Percentiles rank a stretch among this genome's conserved stretches.
Evolutionary conservation across 257 asterid species (phyloP).

Genomic region (Solanum okadae): DNA sequence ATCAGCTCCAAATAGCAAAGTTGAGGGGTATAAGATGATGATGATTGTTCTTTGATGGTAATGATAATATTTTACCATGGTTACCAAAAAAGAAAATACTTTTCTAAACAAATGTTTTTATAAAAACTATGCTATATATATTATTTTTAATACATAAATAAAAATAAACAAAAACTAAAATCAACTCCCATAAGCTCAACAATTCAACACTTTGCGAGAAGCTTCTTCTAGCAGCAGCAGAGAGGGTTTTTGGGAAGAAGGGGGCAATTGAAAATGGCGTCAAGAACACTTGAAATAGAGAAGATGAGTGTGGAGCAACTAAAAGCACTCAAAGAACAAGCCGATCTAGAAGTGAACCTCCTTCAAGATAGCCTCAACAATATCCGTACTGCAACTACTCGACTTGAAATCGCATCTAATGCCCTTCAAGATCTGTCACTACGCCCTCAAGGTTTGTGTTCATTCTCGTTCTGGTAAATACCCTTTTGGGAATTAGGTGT

Average conservation of each 20-base stretch:
- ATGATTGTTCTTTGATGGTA: too few relatives aligned
- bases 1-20: too few relatives aligned
- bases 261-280: conserved; percentile 5
- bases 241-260: neutral
- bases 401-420: conserved; percentile 74
- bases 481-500: neutral
- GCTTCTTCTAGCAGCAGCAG: neutral
- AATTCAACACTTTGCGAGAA: neutral
- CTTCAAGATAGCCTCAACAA: conserved; percentile 83
- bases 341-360: conserved; percentile 69
- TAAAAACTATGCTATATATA: too few relatives aligned
- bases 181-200: neutral
- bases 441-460: conserved; percentile 57
- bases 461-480: neutral
- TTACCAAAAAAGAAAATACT: too few relatives aligned
- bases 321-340: conserved; percentile 70
- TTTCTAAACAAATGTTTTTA: too few relatives aligned
- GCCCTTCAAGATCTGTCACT: conserved; percentile 79
- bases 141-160: too few relatives aligned
- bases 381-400: conserved; percentile 74
- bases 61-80: too few relatives aligned
- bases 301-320: conserved; percentile 74
- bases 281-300: conserved; percentile 44
- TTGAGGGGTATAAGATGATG: too few relatives aligned
- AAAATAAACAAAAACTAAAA: neutral